Evolutionary conservation across 2,329 filamentous ascomycete genomes (phyloP).

Genomic region (Paramyrothecium roridum): DNA sequence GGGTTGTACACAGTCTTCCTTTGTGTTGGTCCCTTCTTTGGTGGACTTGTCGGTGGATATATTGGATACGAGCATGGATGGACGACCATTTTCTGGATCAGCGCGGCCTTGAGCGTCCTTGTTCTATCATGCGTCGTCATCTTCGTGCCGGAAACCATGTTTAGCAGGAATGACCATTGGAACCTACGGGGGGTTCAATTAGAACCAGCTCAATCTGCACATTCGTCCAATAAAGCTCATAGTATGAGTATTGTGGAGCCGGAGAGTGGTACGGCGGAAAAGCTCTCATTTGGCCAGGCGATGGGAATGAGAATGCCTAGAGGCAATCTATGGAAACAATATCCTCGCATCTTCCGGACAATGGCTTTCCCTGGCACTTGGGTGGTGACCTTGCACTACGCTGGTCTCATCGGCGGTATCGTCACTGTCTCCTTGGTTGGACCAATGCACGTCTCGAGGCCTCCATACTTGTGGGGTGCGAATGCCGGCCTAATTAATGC

Average conservation of each 20-base stretch:
- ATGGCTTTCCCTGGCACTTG: slow-evolving; percentile 27
- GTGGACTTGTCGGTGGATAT: slow-evolving; percentile 32
- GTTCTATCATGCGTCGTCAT: slow-evolving; percentile 21
- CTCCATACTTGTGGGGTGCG: slow-evolving; percentile 29
- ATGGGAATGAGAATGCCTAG: not conserved
- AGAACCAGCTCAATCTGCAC: not conserved
- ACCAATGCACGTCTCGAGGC: slow-evolving; percentile 20
- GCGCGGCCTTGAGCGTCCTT: slow-evolving; percentile 17
- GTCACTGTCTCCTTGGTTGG: slow-evolving; percentile 31
- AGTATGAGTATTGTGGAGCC: not conserved
- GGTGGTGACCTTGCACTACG: slow-evolving; percentile 34
- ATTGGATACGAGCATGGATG: slow-evolving; percentile 28
- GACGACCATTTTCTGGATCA: slow-evolving; percentile 28
- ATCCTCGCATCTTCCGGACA: not conserved
- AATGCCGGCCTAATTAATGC: slow-evolving; percentile 30
- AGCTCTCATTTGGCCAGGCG: not conserved
- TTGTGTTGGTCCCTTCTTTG: slow-evolving; percentile 23
- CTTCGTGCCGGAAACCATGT: slow-evolving; percentile 31
- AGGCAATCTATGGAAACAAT: not conserved
- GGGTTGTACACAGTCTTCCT: slow-evolving; percentile 30
- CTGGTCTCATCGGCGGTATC: slow-evolving; percentile 29
- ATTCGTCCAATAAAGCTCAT: not conserved
- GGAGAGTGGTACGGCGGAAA: not conserved
- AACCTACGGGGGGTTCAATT: not conserved
- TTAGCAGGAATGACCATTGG: slow-evolving; percentile 4